Base-by-base conservation (phyloP, 768 basidiomycete genomes). In the Boletus huronensis region DNA sequence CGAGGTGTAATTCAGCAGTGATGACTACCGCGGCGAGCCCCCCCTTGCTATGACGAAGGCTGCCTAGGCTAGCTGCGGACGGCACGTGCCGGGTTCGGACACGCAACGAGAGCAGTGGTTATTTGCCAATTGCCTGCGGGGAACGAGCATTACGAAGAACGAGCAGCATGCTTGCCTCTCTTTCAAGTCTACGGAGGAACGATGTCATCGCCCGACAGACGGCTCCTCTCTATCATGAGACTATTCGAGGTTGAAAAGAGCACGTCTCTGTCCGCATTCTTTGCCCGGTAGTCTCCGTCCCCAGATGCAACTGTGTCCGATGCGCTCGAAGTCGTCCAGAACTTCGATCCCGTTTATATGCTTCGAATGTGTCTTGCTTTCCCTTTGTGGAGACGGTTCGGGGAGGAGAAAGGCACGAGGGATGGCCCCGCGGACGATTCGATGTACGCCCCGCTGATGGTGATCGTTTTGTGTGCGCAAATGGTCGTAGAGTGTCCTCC, bases 371-470 rank as follows among this genome's bases (percentile, higher is more conserved):
- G 83, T 60, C 74, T 86, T 19, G 71, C 76, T 17, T 95, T 87
- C 63, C 93, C 93, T 2, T 72, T 74, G 28, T 81, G 87, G 81
- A 77, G 89, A 39, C 69, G 70, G 3, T 61, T 86, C 8, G 75
- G 74, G 10, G 74, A 78, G 42, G 70, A 77, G 36, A 58, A 60
- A 2, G 53, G 62, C 3, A 45, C 61, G 9, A 59, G 58, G 23
- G 64, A 70, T 28, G 59, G 32, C 0, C 41, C 49, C 0, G 67
- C 71, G 25, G 77, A 80, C 17, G 66, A 64, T 11, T 73, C 70
- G 11, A 66, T 86, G 32, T 97, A 94, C 62, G 94, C 98, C 64
- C 93, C 94, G 8, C 65, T 85, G 1, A 91, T 95, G 69, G 64
- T 92, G 14, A 70, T 88, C 32, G 72, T 84, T 3, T 72, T 93